Percentiles rank a stretch among this genome's conserved stretches.
phyloP scores from a whole-genome alignment of 805 yeast genomes.

The Brettanomyces bruxellensis region DNA sequence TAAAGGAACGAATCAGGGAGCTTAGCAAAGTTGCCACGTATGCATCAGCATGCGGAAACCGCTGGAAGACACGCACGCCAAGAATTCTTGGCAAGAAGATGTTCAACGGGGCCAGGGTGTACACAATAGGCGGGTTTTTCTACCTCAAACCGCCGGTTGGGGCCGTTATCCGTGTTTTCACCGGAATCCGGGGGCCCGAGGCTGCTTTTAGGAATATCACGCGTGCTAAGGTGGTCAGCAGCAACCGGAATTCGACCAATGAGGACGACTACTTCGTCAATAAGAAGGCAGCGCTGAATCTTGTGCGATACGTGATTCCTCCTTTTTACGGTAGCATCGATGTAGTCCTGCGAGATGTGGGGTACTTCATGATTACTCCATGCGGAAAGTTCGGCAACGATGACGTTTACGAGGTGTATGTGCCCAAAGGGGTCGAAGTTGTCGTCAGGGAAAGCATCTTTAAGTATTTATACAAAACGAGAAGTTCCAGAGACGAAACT shows the following conservation, averaged over 20 bases:
- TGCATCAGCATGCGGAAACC: slow-evolving; percentile 2
- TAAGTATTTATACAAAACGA: slow-evolving; percentile 17
- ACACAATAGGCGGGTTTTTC: slow-evolving; percentile 53
- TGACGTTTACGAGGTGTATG: slow-evolving; percentile 38
- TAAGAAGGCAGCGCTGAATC: slow-evolving; percentile 19
- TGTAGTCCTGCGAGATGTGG: slow-evolving; percentile 55
- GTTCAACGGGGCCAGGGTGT: slow-evolving; percentile 17
- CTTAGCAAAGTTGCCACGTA: slow-evolving; percentile 4
- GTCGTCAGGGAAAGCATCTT: slow-evolving; percentile 34
- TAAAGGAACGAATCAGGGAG: slow-evolving; percentile 5
- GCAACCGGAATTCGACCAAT: slow-evolving; percentile 19
- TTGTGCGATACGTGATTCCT: slow-evolving; percentile 47
- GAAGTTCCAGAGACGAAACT: slow-evolving; percentile 7
- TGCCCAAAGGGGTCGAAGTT: slow-evolving; percentile 47
- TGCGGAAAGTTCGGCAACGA: slow-evolving; percentile 32
- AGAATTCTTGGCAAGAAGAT: slow-evolving; percentile 7
- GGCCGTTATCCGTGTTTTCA: slow-evolving; percentile 37
- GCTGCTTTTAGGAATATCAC: slow-evolving; percentile 25
- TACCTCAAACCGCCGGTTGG: slow-evolving; percentile 46
- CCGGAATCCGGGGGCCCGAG: slow-evolving; percentile 25
- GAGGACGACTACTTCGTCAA: slow-evolving; percentile 12
- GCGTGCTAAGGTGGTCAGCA: slow-evolving; percentile 23
- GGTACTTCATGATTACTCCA: slow-evolving; percentile 51
- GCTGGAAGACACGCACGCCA: slow-evolving; percentile 3
- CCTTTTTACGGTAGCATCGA: slow-evolving; percentile 66